A percentile compares a stretch with the other conserved stretches of the same genome.
Conservation (phyloP, 495 filamentous ascomycete species). For the Xeromyces bisporus region DNA sequence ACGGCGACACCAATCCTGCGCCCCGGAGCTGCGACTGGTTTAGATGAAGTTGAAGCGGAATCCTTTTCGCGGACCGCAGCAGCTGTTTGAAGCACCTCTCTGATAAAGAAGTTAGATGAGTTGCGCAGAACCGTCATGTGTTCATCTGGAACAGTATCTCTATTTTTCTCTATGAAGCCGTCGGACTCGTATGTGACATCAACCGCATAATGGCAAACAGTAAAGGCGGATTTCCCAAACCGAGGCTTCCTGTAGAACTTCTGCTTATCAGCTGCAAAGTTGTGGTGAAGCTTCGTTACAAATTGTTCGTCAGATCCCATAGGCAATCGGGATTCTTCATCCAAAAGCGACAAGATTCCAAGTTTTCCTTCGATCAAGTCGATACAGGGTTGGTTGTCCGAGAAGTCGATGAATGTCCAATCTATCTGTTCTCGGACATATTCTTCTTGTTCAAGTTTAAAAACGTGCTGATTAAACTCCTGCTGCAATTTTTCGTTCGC, state of each 20-base stretch:
- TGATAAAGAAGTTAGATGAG: constrained; percentile 74
- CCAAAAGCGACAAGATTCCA: constrained; percentile 78
- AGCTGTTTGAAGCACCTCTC: constrained; percentile 69
- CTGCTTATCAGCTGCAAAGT: constrained; percentile 80
- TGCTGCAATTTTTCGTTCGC: constrained; percentile 99
- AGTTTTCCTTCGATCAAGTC: constrained; percentile 96
- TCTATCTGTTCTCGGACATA: constrained; percentile 94
- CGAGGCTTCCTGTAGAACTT: constrained; percentile 97
- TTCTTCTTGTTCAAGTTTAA: constrained; percentile 98
- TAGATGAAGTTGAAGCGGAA: constrained; percentile 51
- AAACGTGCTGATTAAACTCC: constrained; percentile 99
- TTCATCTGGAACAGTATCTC: constrained; percentile 96
- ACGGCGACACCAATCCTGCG: constrained; percentile 80
- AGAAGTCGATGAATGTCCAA: constrained; percentile 99
- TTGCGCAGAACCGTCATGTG: constrained; percentile 81
- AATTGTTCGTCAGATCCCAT: constrained; percentile 98
- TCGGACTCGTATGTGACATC: constrained; percentile 99
- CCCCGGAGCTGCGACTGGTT: constrained; percentile 46
- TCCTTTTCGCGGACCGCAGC: constrained; percentile 84
- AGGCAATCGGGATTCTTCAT: constrained; percentile 90
- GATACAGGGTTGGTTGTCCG: constrained; percentile 99
- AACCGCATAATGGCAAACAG: constrained; percentile 95
- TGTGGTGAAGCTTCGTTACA: constrained; percentile 91
- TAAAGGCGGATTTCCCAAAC: constrained; percentile 95
- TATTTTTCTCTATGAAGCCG: constrained; percentile 98